Evolutionary conservation across 2,329 filamentous ascomycete genomes (phyloP).

Genomic region (Bipolaris victoriae): DNA sequence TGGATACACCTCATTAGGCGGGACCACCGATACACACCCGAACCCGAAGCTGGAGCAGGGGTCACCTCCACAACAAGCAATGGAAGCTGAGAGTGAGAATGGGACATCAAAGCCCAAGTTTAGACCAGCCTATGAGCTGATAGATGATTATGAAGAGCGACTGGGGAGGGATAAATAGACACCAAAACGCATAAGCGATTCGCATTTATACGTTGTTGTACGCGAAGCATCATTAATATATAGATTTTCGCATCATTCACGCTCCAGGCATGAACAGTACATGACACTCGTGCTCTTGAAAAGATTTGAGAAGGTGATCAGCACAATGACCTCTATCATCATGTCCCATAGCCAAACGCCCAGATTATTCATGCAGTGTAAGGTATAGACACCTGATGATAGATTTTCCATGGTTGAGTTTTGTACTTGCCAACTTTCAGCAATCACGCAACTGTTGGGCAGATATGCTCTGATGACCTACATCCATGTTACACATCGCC

Average conservation of each 20-base stretch:
- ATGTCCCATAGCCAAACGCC: not conserved
- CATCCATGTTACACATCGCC: not conserved
- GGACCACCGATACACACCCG: conserved; percentile 83
- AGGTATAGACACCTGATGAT: not conserved
- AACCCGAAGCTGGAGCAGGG: conserved; percentile 69
- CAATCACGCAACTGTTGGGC: not conserved
- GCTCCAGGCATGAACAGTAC: not conserved
- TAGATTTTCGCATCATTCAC: not conserved
- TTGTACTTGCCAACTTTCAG: not conserved
- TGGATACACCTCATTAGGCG: conserved; percentile 92
- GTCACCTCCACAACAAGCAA: conserved; percentile 25
- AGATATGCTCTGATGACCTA: not conserved
- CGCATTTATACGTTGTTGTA: not conserved
- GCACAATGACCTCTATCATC: not conserved
- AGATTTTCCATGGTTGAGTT: not conserved
- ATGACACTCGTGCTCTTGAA: not conserved
- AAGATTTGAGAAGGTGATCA: not conserved
- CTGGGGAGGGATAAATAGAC: conserved; percentile 47
- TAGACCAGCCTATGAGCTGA: conserved; percentile 49
- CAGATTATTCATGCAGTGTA: too few relatives aligned
- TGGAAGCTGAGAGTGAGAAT: conserved; percentile 21
- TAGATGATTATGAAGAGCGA: conserved; percentile 51
- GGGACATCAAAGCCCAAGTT: conserved; percentile 36
- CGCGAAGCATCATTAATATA: not conserved
- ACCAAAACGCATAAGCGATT: not conserved